Conservation (phyloP, 306 rosid genomes). For the Macrotyloma uniflorum region DNA sequence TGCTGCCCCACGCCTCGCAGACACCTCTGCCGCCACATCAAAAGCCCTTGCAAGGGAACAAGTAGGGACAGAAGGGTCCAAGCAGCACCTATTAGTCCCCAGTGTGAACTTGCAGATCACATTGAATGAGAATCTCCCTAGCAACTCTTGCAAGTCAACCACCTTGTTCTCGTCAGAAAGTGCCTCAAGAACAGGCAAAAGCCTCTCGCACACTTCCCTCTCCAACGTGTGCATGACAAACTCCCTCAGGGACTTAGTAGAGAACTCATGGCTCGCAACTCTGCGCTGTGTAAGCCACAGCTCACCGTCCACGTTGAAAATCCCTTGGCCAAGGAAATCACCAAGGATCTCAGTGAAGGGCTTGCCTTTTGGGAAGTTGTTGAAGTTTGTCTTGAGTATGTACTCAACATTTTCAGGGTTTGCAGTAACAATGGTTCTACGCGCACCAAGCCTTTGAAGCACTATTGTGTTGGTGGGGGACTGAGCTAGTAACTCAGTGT, state of each 20-base stretch:
- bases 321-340: constrained; percentile 81
- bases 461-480: constrained; percentile 70
- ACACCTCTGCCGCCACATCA: constrained; percentile 68
- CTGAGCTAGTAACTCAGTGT: constrained; percentile 60
- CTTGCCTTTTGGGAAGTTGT: constrained; percentile 88
- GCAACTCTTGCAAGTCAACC: constrained; percentile 73
- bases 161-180: constrained; percentile 32
- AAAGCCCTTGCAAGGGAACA: constrained; percentile 60
- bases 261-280: constrained; percentile 75
- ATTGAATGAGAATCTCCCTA: constrained; percentile 69
- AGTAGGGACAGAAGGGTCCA: constrained; percentile 57
- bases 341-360: constrained; percentile 83
- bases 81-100: constrained; percentile 53
- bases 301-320: constrained; percentile 84
- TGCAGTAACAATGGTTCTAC: constrained; percentile 69
- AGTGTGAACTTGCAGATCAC: constrained; percentile 64
- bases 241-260: constrained; percentile 54
- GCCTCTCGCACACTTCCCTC: constrained; percentile 51
- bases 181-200: constrained; percentile 61
- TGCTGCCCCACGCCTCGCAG: constrained; percentile 75
- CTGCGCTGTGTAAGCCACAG: constrained; percentile 69
- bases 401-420: constrained; percentile 79
- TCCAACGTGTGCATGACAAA: constrained; percentile 50
- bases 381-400: constrained; percentile 79
- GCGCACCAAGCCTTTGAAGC: constrained; percentile 65